Percentiles rank a stretch among this genome's conserved stretches.
Conservation (phyloP, 768 basidiomycete species). For the Phlebiopsis flavidoalba region DNA sequence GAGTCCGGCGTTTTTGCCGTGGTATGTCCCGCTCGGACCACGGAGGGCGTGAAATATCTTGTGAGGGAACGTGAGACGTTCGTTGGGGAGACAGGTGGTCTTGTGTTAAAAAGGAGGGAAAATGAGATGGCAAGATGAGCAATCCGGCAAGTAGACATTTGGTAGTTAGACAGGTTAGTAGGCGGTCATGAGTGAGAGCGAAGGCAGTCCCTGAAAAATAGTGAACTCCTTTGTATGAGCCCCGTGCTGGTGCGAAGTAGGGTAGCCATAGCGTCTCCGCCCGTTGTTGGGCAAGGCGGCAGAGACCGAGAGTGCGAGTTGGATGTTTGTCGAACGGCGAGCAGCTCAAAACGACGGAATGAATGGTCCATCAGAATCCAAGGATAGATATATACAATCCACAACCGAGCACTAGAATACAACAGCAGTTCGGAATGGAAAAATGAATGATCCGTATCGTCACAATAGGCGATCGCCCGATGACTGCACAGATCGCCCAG, state of each 20-base stretch:
- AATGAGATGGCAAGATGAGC: background rate
- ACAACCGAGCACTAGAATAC: background rate
- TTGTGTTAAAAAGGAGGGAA: no score
- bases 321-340: no score
- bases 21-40: constrained; percentile 15
- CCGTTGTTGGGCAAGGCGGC: background rate
- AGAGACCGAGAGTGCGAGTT: background rate
- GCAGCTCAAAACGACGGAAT: background rate
- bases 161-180: background rate
- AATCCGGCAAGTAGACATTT: background rate
- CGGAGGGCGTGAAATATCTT: constrained; percentile 37
- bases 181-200: background rate
- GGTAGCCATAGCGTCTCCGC: background rate
- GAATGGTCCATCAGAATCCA: background rate
- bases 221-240: background rate
- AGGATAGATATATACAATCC: background rate
- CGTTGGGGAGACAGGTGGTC: constrained; percentile 42
- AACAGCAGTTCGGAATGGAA: background rate
- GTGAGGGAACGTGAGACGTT: constrained; percentile 41
- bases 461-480: background rate
- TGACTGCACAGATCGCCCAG: background rate
- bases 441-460: background rate
- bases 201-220: background rate
- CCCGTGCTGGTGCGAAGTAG: background rate
- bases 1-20: no score